Evolutionary conservation across 2,329 filamentous ascomycete species (phyloP).

Genomic region (Pezizomycotina sp.): DNA sequence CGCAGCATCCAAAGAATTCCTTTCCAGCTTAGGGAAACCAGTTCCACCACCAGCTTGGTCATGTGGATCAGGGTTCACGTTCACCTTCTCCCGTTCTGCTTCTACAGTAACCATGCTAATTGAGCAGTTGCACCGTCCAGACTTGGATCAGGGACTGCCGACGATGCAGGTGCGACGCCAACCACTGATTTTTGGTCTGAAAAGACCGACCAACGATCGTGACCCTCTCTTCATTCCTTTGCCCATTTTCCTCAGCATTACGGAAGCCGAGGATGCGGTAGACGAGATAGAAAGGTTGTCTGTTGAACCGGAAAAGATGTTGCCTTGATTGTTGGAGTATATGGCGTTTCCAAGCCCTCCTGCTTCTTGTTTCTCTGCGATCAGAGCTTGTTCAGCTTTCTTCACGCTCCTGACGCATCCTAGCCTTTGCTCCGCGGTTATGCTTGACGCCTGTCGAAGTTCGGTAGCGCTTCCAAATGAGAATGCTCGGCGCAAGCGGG

Average conservation of each 20-base stretch:
- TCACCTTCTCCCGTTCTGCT: slow-evolving; percentile 71
- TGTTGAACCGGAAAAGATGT: slow-evolving; percentile 75
- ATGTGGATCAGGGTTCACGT: slow-evolving; percentile 54
- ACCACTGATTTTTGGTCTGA: slow-evolving; percentile 85
- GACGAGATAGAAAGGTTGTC: slow-evolving; percentile 89
- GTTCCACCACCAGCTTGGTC: slow-evolving; percentile 55
- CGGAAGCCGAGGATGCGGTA: slow-evolving; percentile 72
- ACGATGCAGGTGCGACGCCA: slow-evolving; percentile 57
- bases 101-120: slow-evolving; percentile 91
- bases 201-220: slow-evolving; percentile 79
- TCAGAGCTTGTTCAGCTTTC: slow-evolving; percentile 78
- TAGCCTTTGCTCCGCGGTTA: slow-evolving; percentile 27
- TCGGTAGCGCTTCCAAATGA: slow-evolving; percentile 94
- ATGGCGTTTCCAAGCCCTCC: slow-evolving; percentile 84
- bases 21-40: slow-evolving; percentile 69
- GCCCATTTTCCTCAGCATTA: slow-evolving; percentile 97
- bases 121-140: slow-evolving; percentile 55
- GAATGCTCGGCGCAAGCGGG: slow-evolving; percentile 72
- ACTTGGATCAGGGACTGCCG: slow-evolving; percentile 33
- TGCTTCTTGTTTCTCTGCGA: slow-evolving; percentile 83
- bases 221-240: slow-evolving; percentile 93
- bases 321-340: slow-evolving; percentile 61
- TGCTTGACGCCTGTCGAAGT: slow-evolving; percentile 55
- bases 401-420: slow-evolving; percentile 37
- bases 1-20: slow-evolving; percentile 56